Conservation (phyloP, 176 grass and related monocot genomes). For the Raddia guianensis region DNA sequence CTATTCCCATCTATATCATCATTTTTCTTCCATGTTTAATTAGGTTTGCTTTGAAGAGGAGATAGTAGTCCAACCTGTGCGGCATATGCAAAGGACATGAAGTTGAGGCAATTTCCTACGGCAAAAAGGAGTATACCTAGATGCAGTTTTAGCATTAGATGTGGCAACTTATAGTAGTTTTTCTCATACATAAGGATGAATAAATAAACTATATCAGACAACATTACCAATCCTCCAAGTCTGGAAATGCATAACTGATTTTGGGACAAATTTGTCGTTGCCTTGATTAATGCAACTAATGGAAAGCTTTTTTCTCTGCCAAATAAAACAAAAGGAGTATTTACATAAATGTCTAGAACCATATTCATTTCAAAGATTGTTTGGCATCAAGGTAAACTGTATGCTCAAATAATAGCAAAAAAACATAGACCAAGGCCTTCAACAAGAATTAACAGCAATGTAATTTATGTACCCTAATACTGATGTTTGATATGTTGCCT, state of each 20-base stretch:
- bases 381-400: background rate
- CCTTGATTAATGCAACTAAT: constrained; percentile 57
- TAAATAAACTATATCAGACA: constrained; percentile 14
- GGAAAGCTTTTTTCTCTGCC: constrained; percentile 82
- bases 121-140: constrained; percentile 92
- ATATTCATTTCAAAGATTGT: constrained; percentile 10
- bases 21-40: constrained; percentile 3
- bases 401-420: too few relatives aligned
- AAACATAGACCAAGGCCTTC: too few relatives aligned
- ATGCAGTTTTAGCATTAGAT: constrained; percentile 51
- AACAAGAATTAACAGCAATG: too few relatives aligned
- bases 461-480: too few relatives aligned
- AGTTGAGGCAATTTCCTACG: constrained; percentile 94
- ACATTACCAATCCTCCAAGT: constrained; percentile 91
- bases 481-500: too few relatives aligned
- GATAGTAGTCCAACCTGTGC: constrained; percentile 73
- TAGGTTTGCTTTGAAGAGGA: constrained; percentile 21
- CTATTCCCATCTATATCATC: too few relatives aligned
- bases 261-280: constrained; percentile 69
- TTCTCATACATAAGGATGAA: too few relatives aligned
- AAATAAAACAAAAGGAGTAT: constrained; percentile 29
- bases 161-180: too few relatives aligned
- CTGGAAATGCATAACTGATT: constrained; percentile 93
- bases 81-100: constrained; percentile 95
- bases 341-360: constrained; percentile 19